A percentile compares a stretch with the other conserved stretches of the same genome.
These are phyloP conservation scores for Mychonastes homosphaera DNA, from an alignment of 139 green algal genomes.

Conservation along the genomic window DNA sequence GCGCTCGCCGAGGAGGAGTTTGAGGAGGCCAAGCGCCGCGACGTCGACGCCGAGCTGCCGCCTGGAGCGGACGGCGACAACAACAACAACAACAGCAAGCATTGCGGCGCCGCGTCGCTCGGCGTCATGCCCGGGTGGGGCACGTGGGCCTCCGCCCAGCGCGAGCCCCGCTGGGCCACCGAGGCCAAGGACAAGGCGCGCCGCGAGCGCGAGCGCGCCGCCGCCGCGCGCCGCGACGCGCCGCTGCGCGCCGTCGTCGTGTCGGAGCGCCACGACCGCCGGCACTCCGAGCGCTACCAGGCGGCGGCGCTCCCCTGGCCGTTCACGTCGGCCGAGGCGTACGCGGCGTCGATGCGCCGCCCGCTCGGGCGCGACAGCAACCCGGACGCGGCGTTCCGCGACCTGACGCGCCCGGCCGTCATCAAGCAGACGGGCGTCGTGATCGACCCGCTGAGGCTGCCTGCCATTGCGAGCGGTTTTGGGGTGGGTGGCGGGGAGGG, in stretches of 20 bases:
- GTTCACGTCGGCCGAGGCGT: slow-evolving; percentile 31
- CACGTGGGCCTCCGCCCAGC: slow-evolving; percentile 62
- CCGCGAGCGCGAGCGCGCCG: slow-evolving; percentile 40
- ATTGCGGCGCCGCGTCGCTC: slow-evolving; percentile 39
- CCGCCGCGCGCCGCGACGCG: slow-evolving; percentile 58
- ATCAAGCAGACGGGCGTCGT: slow-evolving; percentile 64
- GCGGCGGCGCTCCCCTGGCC: slow-evolving; percentile 61
- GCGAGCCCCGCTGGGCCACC: slow-evolving; percentile 60
- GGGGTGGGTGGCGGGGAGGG: no score
- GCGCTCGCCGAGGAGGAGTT: slow-evolving; percentile 89
- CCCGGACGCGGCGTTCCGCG: slow-evolving; percentile 54
- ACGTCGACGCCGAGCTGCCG: slow-evolving; percentile 78
- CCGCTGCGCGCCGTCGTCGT: slow-evolving; percentile 75
- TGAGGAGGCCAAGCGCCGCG: slow-evolving; percentile 64
- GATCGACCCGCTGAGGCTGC: slow-evolving; percentile 57
- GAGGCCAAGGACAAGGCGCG: slow-evolving; percentile 47
- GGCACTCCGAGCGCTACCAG: slow-evolving; percentile 56
- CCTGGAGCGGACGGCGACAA: no score
- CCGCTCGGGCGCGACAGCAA: slow-evolving; percentile 88
- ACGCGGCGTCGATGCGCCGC: slow-evolving; percentile 52
- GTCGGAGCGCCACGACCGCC: slow-evolving; percentile 81
- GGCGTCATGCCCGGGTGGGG: slow-evolving; percentile 83
- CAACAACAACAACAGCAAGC: no score
- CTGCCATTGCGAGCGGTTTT: no score
- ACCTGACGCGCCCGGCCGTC: slow-evolving; percentile 65